A percentile compares a stretch with the other conserved stretches of the same genome.
Evolutionary conservation across 225 moss, liverwort and hornwort species (phyloP).

Genomic region (Pseudisothecium myosuroides): DNA sequence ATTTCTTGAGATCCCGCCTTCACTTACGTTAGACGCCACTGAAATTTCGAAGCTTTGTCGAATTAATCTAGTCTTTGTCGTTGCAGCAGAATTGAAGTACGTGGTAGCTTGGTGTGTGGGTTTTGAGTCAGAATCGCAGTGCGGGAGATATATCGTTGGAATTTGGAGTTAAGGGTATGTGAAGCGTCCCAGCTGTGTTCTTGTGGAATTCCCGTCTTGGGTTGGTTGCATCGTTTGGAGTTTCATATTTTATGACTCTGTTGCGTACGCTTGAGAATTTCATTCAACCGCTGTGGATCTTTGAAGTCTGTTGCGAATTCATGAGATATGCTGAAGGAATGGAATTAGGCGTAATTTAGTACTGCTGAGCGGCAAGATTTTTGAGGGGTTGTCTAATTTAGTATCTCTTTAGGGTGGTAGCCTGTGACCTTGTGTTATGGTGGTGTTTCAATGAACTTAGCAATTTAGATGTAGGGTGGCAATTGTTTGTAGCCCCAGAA

Average conservation of each 20-base stretch:
- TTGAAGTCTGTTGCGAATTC: background rate
- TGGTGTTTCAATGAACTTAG: background rate
- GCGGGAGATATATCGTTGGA: background rate
- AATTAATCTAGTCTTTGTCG: background rate
- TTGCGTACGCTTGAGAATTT: background rate
- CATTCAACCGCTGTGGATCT: background rate
- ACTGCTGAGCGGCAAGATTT: background rate
- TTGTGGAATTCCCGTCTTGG: background rate
- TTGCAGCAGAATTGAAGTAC: background rate
- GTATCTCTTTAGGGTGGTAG: background rate
- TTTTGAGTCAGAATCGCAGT: background rate
- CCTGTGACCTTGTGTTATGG: background rate
- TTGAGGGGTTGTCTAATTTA: background rate
- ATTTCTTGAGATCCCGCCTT: background rate
- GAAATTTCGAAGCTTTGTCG: background rate
- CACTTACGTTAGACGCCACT: background rate
- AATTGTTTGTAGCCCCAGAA: background rate
- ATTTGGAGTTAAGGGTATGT: background rate
- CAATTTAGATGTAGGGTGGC: background rate
- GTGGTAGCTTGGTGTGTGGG: background rate
- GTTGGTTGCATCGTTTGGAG: background rate
- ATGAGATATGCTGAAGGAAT: background rate
- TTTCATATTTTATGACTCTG: background rate
- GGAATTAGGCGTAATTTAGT: background rate
- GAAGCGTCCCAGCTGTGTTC: background rate